Conservation (phyloP, 2,329 filamentous ascomycete genomes). For the Penicillium glabrum region DNA sequence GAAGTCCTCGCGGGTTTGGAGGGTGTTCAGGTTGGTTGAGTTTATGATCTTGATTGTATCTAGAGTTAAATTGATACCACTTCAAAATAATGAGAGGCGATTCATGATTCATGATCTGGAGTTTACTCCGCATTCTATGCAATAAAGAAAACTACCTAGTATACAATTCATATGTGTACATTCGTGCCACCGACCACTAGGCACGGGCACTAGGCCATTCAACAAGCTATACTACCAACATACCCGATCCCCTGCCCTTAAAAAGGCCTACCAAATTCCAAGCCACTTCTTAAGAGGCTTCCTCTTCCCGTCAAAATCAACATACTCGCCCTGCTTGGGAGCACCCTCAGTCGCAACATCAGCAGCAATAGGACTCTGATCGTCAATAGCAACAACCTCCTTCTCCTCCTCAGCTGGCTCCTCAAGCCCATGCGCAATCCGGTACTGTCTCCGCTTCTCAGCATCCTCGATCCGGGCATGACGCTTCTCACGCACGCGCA, state of each 20-base stretch:
- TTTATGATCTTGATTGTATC: constrained; percentile 2
- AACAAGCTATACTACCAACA: background rate
- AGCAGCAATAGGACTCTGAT: constrained; percentile 40
- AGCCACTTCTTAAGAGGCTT: constrained; percentile 73
- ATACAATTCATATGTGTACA: background rate
- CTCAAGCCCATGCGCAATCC: constrained; percentile 81
- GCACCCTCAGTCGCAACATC: constrained; percentile 36
- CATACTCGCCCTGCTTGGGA: constrained; percentile 31
- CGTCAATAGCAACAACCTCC: constrained; percentile 30
- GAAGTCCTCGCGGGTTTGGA: constrained; percentile 83
- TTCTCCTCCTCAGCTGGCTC: constrained; percentile 39
- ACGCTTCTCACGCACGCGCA: constrained; percentile 69
- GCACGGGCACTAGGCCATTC: background rate
- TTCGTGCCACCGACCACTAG: background rate
- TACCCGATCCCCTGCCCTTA: background rate
- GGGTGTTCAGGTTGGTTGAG: constrained; percentile 58
- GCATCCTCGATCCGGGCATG: constrained; percentile 78
- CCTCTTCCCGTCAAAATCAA: constrained; percentile 46
- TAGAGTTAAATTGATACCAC: constrained; percentile 12
- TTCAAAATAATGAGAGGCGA: constrained; percentile 21
- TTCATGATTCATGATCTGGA: constrained; percentile 11
- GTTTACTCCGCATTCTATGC: background rate
- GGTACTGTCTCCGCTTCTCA: constrained; percentile 79
- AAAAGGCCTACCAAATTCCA: constrained; percentile 67
- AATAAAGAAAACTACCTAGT: background rate